phyloP scores from a whole-genome alignment of 2,329 filamentous ascomycete species.

The Xylariales sp. region DNA sequence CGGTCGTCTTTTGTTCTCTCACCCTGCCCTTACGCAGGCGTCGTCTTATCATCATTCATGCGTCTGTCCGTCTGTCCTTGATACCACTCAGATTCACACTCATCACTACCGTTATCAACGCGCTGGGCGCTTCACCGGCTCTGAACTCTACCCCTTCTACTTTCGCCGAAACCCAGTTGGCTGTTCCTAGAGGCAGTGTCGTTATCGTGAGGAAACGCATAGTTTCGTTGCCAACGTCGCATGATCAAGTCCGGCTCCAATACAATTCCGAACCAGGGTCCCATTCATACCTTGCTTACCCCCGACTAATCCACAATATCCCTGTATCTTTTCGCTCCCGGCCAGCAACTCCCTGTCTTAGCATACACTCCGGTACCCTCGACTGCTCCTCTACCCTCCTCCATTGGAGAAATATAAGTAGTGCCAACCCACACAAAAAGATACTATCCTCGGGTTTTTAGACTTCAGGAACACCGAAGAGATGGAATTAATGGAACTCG shows the following conservation, averaged over 20 bases:
- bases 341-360: constrained; percentile 19
- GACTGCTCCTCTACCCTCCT: constrained; percentile 16
- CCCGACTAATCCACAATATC: constrained; percentile 24
- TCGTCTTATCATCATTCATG: background rate
- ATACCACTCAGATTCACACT: constrained; percentile 2
- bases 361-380: constrained; percentile 11
- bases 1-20: constrained; percentile 6
- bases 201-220: constrained; percentile 24
- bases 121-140: constrained; percentile 17
- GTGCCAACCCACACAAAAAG: constrained; percentile 19
- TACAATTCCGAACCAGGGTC: constrained; percentile 29
- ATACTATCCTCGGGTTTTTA: constrained; percentile 5
- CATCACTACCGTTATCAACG: constrained; percentile 8
- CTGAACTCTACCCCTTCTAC: constrained; percentile 1
- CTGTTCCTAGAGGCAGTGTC: constrained; percentile 17
- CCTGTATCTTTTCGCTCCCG: constrained; percentile 17
- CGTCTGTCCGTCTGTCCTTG: constrained; percentile 5
- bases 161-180: constrained; percentile 14
- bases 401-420: constrained; percentile 26
- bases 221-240: constrained; percentile 27
- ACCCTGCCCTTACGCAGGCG: background rate
- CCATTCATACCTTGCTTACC: constrained; percentile 21
- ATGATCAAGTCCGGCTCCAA: constrained; percentile 31
- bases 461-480: constrained; percentile 19
- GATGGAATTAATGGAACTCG: constrained; percentile 63